A percentile compares a stretch with the other conserved stretches of the same genome.
phyloP scores from a whole-genome alignment of 192 early-diverging fungal genomes.

The Jimgerdemannia flammicorona region DNA sequence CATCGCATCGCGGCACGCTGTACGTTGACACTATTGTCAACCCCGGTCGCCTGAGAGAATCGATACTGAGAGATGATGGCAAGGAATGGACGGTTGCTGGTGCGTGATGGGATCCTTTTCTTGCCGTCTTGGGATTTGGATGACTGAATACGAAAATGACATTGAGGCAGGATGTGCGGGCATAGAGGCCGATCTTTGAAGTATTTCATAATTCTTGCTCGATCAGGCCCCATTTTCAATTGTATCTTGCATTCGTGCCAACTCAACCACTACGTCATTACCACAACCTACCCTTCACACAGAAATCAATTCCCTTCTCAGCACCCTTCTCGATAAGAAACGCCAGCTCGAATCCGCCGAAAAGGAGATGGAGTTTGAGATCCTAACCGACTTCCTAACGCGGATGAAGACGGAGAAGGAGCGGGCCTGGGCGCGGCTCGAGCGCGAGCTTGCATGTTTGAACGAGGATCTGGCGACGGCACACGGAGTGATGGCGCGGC shows the following conservation, averaged over 20 bases:
- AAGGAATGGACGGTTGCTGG: background rate
- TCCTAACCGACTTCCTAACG: constrained; percentile 63
- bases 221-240: too few species aligned
- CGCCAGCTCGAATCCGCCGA: constrained; percentile 53
- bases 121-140: too few species aligned
- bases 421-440: constrained; percentile 14
- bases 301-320: constrained; percentile 65
- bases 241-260: too few species aligned
- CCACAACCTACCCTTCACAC: background rate
- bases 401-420: constrained; percentile 55
- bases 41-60: background rate
- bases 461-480: background rate
- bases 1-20: background rate
- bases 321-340: constrained; percentile 59
- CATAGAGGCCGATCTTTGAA: too few species aligned
- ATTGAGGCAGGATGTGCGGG: too few species aligned
- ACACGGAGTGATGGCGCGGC: background rate
- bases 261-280: too few species aligned
- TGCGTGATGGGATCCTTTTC: background rate
- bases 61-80: background rate
- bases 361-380: constrained; percentile 52
- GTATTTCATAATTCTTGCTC: too few species aligned
- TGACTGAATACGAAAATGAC: too few species aligned
- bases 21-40: background rate
- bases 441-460: background rate